Evolutionary conservation across 345 rosid species (phyloP).

Genomic region (Stellera chamaejasme): DNA sequence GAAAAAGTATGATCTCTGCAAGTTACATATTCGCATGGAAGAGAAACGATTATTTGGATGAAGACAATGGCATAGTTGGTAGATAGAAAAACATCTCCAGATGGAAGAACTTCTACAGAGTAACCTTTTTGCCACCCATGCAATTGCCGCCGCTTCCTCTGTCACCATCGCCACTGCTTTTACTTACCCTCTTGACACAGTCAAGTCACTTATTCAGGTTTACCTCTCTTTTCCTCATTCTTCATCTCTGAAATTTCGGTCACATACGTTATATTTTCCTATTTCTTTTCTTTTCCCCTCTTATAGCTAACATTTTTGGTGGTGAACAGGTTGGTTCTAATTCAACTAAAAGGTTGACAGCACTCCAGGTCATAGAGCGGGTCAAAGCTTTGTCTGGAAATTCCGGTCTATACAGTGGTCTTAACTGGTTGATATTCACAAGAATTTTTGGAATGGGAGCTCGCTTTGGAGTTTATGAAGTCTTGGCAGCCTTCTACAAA

Average conservation of each 20-base stretch:
- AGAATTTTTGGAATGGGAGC: slow-evolving; percentile 63
- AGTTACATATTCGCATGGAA: background rate
- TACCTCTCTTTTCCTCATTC: background rate
- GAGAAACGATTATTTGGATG: background rate
- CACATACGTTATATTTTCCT: background rate
- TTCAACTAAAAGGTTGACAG: slow-evolving; percentile 43
- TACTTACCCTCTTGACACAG: slow-evolving; percentile 78
- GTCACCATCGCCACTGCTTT: slow-evolving; percentile 59
- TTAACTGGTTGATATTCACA: slow-evolving; percentile 57
- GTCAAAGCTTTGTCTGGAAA: slow-evolving; percentile 52
- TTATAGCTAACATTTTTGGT: background rate
- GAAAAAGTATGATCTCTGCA: no score
- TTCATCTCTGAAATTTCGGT: background rate
- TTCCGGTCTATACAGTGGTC: slow-evolving; percentile 75
- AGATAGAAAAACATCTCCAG: background rate
- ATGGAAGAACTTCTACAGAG: slow-evolving; percentile 48
- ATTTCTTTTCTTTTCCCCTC: background rate
- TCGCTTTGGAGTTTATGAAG: slow-evolving; percentile 81
- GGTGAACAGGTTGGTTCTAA: slow-evolving; percentile 71
- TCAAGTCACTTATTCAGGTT: slow-evolving; percentile 83
- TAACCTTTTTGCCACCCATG: slow-evolving; percentile 70
- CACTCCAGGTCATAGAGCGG: slow-evolving; percentile 44
- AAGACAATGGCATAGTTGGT: background rate
- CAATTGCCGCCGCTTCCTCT: slow-evolving; percentile 64
- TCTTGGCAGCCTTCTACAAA: slow-evolving; percentile 69